Evolutionary conservation across 306 rosid species (phyloP).

Genomic region (Fagus sylvatica): DNA sequence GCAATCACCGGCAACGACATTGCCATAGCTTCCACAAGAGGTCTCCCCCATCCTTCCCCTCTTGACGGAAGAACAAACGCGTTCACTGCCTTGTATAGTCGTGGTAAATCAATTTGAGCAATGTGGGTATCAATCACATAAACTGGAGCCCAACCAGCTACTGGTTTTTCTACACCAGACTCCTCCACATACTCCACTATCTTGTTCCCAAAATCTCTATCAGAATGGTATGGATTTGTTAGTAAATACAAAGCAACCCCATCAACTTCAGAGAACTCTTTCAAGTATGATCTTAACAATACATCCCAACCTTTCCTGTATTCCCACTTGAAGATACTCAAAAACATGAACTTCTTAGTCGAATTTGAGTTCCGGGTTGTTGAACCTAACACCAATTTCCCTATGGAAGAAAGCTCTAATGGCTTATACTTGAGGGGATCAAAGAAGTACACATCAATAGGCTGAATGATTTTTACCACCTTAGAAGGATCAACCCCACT

Average conservation of each 20-base stretch:
- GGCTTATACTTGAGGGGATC: constrained; percentile 58
- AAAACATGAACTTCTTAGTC: constrained; percentile 46
- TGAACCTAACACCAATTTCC: constrained; percentile 47
- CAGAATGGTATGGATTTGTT: constrained; percentile 85
- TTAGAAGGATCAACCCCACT: constrained; percentile 83
- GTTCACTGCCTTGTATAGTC: constrained; percentile 69
- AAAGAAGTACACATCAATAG: constrained; percentile 82
- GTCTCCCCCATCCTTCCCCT: constrained; percentile 97
- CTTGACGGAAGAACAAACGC: constrained; percentile 83
- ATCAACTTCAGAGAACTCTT: constrained; percentile 59
- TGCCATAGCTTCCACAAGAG: constrained; percentile 87
- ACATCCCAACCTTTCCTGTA: constrained; percentile 94
- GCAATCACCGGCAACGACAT: constrained; percentile 80
- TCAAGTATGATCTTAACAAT: constrained; percentile 62
- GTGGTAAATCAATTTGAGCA: constrained; percentile 63
- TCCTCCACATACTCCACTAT: constrained; percentile 67
- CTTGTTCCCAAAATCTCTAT: constrained; percentile 69
- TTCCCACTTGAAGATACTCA: constrained; percentile 89
- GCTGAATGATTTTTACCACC: constrained; percentile 80
- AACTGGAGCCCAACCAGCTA: constrained; percentile 61
- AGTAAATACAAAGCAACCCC: constrained; percentile 56
- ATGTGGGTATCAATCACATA: constrained; percentile 70
- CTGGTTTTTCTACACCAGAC: constrained; percentile 47
- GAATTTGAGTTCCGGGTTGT: background rate
- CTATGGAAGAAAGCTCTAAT: constrained; percentile 47